Conservation (phyloP, 2,329 filamentous ascomycete genomes). For the Pyrenophora tritici-repentis region DNA sequence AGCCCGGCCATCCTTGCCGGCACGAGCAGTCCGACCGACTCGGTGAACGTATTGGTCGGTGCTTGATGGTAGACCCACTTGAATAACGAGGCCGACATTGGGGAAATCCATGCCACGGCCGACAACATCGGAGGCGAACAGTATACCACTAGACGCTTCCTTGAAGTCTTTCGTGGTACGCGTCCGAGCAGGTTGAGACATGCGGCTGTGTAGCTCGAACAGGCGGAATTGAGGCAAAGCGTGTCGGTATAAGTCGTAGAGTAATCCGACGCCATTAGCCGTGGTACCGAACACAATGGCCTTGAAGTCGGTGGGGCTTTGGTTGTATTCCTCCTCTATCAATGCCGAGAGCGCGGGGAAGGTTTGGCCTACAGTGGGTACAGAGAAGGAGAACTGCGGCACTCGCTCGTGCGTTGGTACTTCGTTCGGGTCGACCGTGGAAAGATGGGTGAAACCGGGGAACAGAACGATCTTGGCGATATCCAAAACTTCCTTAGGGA, state of each 20-base stretch:
- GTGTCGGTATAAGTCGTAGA: constrained; percentile 47
- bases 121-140: constrained; percentile 57
- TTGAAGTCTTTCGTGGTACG: constrained; percentile 53
- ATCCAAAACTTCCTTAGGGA: constrained; percentile 52
- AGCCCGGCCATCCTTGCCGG: constrained; percentile 56
- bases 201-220: constrained; percentile 53
- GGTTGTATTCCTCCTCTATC: constrained; percentile 51
- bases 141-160: constrained; percentile 52
- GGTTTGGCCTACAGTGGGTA: constrained; percentile 51
- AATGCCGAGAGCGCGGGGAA: constrained; percentile 54
- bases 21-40: constrained; percentile 50
- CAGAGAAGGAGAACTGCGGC: constrained; percentile 54
- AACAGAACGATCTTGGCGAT: constrained; percentile 53
- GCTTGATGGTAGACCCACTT: constrained; percentile 56
- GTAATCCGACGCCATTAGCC: constrained; percentile 52
- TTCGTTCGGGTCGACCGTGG: constrained; percentile 53
- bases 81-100: constrained; percentile 55
- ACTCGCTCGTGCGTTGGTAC: constrained; percentile 55
- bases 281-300: constrained; percentile 55
- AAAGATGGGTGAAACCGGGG: constrained; percentile 49
- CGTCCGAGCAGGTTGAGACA: constrained; percentile 50
- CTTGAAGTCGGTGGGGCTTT: constrained; percentile 50
- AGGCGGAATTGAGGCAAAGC: constrained; percentile 43
- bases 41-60: constrained; percentile 55
- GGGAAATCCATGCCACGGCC: constrained; percentile 59